These are phyloP conservation scores for Kernera saxatilis DNA, from an alignment of 345 rosid species.

Conservation along the genomic window DNA sequence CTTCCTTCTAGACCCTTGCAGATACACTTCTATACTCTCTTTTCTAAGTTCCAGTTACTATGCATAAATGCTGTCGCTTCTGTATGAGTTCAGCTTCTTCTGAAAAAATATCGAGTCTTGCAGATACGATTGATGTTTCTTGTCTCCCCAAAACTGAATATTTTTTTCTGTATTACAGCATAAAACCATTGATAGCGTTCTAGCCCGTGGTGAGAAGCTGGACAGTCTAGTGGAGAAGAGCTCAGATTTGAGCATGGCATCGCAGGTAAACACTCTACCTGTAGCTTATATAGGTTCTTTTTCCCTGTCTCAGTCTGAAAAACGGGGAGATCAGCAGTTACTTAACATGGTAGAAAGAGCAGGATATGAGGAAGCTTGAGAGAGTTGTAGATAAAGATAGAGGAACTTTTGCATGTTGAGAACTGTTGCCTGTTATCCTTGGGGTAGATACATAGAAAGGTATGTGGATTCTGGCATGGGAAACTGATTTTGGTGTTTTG, in stretches of 20 bases:
- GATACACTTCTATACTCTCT: neutral
- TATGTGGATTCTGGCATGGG: neutral
- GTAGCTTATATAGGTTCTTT: neutral
- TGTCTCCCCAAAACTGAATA: neutral
- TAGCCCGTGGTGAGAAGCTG: conserved; percentile 93
- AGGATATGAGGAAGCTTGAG: neutral
- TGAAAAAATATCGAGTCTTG: neutral
- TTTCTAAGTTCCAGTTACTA: neutral
- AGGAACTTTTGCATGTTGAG: neutral
- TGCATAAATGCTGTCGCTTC: neutral
- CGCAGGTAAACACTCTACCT: conserved; percentile 56
- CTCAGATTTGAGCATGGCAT: conserved; percentile 92
- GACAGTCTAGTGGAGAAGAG: conserved; percentile 98
- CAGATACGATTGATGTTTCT: neutral
- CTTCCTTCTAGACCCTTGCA: neutral
- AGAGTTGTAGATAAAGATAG: neutral
- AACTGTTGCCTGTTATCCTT: neutral
- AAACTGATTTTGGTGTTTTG: neutral
- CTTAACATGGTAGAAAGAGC: neutral
- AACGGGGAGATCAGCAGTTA: too few relatives aligned
- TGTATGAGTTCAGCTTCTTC: neutral
- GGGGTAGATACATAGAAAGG: neutral
- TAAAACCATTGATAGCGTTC: conserved; percentile 96
- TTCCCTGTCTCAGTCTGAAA: neutral
- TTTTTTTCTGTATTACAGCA: conserved; percentile 47